A percentile compares a stretch with the other conserved stretches of the same genome.
Conservation (phyloP, 139 green algal genomes). For the Micractinium sp. region DNA sequence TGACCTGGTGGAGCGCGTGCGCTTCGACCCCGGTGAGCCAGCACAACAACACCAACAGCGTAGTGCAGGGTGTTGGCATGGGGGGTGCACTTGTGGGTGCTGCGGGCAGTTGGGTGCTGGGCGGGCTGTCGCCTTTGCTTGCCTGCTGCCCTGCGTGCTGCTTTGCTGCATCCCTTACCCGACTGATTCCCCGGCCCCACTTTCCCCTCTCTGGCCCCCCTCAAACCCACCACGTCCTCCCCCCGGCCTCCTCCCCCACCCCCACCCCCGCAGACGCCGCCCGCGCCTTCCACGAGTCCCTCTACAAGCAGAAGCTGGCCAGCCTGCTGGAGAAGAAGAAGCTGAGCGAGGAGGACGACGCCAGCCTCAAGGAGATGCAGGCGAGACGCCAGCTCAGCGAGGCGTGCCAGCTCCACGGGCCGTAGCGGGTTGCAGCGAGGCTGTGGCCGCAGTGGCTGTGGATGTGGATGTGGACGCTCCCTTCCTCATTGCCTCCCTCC, state of each 20-base stretch:
- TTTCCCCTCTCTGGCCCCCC: too few species aligned
- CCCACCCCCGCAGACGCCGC: constrained; percentile 69
- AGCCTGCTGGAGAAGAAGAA: constrained; percentile 70
- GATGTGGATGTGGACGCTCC: too few species aligned
- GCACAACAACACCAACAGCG: background rate
- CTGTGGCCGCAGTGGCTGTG: background rate
- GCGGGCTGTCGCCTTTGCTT: background rate
- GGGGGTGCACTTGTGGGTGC: background rate
- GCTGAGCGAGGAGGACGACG: constrained; percentile 79
- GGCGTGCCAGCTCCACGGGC: too few species aligned
- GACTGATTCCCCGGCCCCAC: background rate
- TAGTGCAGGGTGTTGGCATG: background rate
- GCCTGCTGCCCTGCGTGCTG: background rate
- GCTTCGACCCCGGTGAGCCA: constrained; percentile 20
- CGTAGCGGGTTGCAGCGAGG: background rate
- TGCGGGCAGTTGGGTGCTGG: background rate
- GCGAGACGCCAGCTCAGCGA: background rate
- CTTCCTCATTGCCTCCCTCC: background rate
- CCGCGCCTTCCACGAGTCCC: constrained; percentile 76
- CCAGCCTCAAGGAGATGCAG: constrained; percentile 76
- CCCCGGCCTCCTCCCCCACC: too few species aligned
- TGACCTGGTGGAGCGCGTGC: constrained; percentile 74
- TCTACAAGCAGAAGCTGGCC: constrained; percentile 86
- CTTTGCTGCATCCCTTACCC: background rate
- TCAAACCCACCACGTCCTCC: too few species aligned